Conservation (phyloP, 768 basidiomycete species). For the Glaciozyma martinii region DNA sequence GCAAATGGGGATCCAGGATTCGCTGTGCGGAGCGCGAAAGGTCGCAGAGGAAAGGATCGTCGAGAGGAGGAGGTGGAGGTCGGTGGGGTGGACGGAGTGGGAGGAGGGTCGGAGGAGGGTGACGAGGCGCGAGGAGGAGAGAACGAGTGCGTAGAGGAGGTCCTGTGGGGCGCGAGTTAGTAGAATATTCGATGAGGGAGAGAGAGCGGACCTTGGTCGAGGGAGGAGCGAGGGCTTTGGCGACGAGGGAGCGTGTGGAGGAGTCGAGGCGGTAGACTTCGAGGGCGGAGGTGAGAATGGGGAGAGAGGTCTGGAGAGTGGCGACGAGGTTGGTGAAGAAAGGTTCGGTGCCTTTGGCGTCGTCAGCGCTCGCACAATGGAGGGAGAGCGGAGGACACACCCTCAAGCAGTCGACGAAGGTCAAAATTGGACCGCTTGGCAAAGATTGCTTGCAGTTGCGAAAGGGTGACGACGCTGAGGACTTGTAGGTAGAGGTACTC, state of each 20-base stretch:
- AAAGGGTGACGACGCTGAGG: constrained; percentile 74
- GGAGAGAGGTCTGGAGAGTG: constrained; percentile 61
- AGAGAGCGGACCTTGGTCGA: constrained; percentile 6
- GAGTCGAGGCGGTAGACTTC: constrained; percentile 20
- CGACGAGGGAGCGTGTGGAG: neutral
- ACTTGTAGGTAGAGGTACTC: constrained; percentile 94
- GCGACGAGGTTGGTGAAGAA: constrained; percentile 48
- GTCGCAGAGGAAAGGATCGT: constrained; percentile 65
- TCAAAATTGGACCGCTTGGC: constrained; percentile 87
- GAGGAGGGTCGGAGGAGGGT: constrained; percentile 82
- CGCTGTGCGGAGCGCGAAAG: constrained; percentile 58
- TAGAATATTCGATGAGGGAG: neutral
- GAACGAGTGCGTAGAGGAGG: constrained; percentile 71
- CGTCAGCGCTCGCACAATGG: neutral
- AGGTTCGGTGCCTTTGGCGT: constrained; percentile 53
- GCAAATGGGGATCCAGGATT: constrained; percentile 91
- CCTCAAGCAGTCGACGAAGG: constrained; percentile 45
- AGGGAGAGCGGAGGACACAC: constrained; percentile 25
- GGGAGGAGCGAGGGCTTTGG: constrained; percentile 11
- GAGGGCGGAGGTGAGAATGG: constrained; percentile 7
- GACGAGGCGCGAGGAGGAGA: constrained; percentile 66
- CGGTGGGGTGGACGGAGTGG: constrained; percentile 77
- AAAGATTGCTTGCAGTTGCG: constrained; percentile 77
- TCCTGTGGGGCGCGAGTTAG: neutral
- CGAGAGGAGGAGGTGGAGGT: constrained; percentile 65